Evolutionary conservation across 306 rosid species (phyloP), one percentile per base, ranked within the genome.

Genomic region (Cucumis cinereus): DNA sequence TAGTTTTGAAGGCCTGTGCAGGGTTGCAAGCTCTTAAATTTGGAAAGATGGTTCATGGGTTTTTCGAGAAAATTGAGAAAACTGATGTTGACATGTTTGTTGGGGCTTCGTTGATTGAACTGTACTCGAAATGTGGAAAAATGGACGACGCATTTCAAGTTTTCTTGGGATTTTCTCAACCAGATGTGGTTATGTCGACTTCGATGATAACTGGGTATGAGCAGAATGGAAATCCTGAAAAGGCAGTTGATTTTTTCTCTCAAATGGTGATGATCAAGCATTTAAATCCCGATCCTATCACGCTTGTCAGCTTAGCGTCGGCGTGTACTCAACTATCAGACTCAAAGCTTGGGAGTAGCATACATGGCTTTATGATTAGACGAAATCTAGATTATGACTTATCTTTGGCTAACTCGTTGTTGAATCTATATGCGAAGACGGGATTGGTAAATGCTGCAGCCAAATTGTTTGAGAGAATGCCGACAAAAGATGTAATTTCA

Each of bases 111-210:
- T 80, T 93, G 83, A 74, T 93, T 62, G 90, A 89, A 59, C 57
- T 91, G 77, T 91, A 89, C 66, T 79, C 84, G 1, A 91, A 89
- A 83, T 89, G 92, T 83, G 90, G 93, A 49, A 74, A 76, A 49
- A 89, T 89, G 89, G 72, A 54, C 23, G 86, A 87, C 28, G 97
- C 91, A 53, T 70, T 60, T 24, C 83, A 77, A 30, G 93, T 87
- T 71, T 88, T 86, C 47, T 38, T 70, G 77, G 97, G 85, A 77
- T 83, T 91, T 82, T 69, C 79, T 5, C 78, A 77, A 20, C 96
- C 91, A 10, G 93, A 91, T 74, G 88, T 89, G 30, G 85, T 89
- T 88, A 56, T 91, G 43, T 88, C 93, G 89, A 91, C 97, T 60
- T 87, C 88, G 9, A 82, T 89, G 79, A 82, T 88, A 73, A 86